These are phyloP conservation scores for Ramichloridium luteum DNA, from an alignment of 2,329 filamentous ascomycete genomes.

Conservation along the genomic window DNA sequence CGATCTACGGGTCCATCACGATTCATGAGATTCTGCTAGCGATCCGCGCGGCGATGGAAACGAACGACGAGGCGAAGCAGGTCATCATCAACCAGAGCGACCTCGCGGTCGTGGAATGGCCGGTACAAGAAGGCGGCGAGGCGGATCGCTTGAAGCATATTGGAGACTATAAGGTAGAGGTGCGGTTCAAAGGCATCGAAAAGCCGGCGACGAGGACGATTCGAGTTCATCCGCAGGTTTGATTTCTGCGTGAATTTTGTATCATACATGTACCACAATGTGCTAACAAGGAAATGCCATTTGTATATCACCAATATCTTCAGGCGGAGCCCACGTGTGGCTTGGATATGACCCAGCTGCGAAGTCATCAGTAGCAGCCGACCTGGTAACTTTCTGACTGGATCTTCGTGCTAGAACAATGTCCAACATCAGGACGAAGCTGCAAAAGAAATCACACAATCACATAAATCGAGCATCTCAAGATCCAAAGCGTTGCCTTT, in stretches of 20 bases:
- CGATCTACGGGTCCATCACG: constrained; percentile 44
- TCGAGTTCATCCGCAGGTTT: constrained; percentile 30
- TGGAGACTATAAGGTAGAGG: constrained; percentile 41
- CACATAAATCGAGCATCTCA: too few relatives aligned
- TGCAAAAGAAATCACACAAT: too few relatives aligned
- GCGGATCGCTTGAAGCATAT: constrained; percentile 39
- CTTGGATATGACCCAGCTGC: too few relatives aligned
- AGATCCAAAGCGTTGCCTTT: too few relatives aligned
- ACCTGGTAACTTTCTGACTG: too few relatives aligned
- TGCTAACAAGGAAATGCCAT: too few relatives aligned
- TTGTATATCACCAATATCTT: too few relatives aligned
- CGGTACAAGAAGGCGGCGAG: constrained; percentile 24
- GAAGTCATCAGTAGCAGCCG: too few relatives aligned
- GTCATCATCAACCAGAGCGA: constrained; percentile 40
- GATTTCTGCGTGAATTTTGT: constrained; percentile 8
- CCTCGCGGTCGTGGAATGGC: constrained; percentile 35
- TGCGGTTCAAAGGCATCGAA: constrained; percentile 37
- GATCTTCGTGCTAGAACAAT: too few relatives aligned
- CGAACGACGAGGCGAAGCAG: constrained; percentile 39
- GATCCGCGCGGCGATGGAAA: constrained; percentile 37
- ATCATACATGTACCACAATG: constrained; percentile 1
- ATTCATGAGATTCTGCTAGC: constrained; percentile 38
- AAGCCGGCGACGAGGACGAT: constrained; percentile 31
- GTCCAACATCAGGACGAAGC: too few relatives aligned
- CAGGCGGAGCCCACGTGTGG: too few relatives aligned